These are phyloP conservation scores for Aspergillus sp. DNA, from an alignment of 2,329 filamentous ascomycete species.

Conservation along the genomic window DNA sequence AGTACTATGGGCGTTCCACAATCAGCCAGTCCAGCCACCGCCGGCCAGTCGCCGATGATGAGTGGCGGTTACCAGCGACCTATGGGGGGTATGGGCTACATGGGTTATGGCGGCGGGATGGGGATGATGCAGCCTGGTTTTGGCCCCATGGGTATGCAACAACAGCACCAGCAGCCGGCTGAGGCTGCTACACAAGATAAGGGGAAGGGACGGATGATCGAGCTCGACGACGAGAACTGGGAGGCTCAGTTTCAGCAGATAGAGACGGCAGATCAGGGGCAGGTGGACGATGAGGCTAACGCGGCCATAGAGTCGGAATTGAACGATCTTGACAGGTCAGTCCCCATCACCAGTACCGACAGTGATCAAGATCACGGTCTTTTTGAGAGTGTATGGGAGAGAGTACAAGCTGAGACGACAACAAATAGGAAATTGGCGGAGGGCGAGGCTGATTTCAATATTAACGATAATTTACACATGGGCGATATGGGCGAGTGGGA, in stretches of 20 bases:
- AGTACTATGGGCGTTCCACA: slow-evolving; percentile 58
- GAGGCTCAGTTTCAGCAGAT: slow-evolving; percentile 94
- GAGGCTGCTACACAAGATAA: slow-evolving; percentile 65
- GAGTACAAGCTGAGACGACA: slow-evolving; percentile 47
- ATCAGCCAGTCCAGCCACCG: slow-evolving; percentile 58
- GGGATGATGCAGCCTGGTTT: slow-evolving; percentile 53
- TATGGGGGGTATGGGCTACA: slow-evolving; percentile 47
- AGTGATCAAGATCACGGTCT: slow-evolving; percentile 68
- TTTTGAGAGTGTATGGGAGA: slow-evolving; percentile 74
- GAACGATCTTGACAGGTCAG: slow-evolving; percentile 84
- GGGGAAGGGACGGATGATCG: slow-evolving; percentile 78
- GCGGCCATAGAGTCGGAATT: slow-evolving; percentile 81
- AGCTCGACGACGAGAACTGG: slow-evolving; percentile 92
- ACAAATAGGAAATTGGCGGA: slow-evolving; percentile 59
- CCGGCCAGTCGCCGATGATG: slow-evolving; percentile 61
- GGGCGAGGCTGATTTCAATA: slow-evolving; percentile 59
- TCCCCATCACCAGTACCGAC: slow-evolving; percentile 63
- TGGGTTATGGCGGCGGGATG: slow-evolving; percentile 49
- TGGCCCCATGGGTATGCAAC: slow-evolving; percentile 49
- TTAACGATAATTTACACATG: slow-evolving; percentile 52
- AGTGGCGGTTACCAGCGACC: slow-evolving; percentile 48
- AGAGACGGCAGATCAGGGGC: slow-evolving; percentile 58
- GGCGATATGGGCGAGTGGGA: slow-evolving; percentile 81
- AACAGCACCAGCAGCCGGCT: slow-evolving; percentile 36
- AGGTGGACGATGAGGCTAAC: slow-evolving; percentile 64